Conservation (phyloP, 2,329 filamentous ascomycete species). For the Venturia nashicola region DNA sequence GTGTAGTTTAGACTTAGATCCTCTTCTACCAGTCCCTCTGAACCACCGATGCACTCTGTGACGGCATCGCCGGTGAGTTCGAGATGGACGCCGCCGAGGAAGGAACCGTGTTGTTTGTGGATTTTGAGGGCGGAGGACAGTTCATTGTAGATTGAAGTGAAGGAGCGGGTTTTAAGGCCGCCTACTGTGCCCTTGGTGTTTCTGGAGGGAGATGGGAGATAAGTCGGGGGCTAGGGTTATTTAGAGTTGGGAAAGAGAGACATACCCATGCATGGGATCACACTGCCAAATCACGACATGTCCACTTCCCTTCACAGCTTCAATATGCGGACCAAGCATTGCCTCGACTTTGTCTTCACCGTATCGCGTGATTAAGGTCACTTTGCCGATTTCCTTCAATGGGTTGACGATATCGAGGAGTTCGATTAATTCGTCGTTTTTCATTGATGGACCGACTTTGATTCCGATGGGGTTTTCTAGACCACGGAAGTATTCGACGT, state of each 20-base stretch:
- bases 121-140: slow-evolving; percentile 72
- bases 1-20: slow-evolving; percentile 87
- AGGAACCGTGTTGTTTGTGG: slow-evolving; percentile 71
- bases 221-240: no score
- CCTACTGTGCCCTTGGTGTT: slow-evolving; percentile 54
- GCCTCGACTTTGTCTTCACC: slow-evolving; percentile 64
- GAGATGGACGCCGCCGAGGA: slow-evolving; percentile 86
- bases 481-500: slow-evolving; percentile 95
- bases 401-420: slow-evolving; percentile 84
- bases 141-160: slow-evolving; percentile 81
- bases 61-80: slow-evolving; percentile 94
- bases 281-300: slow-evolving; percentile 88
- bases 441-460: slow-evolving; percentile 86
- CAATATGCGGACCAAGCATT: slow-evolving; percentile 75
- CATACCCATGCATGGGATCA: slow-evolving; percentile 87
- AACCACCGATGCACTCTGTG: slow-evolving; percentile 89
- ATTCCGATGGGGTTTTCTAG: slow-evolving; percentile 93
- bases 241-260: not conserved
- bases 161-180: slow-evolving; percentile 85
- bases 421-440: slow-evolving; percentile 58
- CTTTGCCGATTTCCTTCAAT: slow-evolving; percentile 68
- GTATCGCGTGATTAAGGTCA: slow-evolving; percentile 93
- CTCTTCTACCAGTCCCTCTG: slow-evolving; percentile 74
- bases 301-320: slow-evolving; percentile 69
- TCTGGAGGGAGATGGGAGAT: slow-evolving; percentile 14